phyloP scores from a whole-genome alignment of 2,329 filamentous ascomycete genomes.

The Diaporthe caulivora region DNA sequence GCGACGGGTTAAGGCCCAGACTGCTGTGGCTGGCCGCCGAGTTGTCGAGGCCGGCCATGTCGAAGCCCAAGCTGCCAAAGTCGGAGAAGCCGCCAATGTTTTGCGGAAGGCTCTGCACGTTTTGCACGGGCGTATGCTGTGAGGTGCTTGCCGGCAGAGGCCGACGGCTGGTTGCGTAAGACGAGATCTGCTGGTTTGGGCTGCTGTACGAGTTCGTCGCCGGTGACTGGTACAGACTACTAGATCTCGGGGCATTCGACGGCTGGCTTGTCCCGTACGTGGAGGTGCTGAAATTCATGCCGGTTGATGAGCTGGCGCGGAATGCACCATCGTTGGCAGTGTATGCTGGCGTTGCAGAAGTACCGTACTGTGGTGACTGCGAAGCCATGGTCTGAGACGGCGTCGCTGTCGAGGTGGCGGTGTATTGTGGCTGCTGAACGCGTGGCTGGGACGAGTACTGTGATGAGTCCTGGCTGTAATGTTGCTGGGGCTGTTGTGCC shows the following conservation, averaged over 20 bases:
- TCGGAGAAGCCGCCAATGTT: slow-evolving; percentile 42
- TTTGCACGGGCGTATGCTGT: slow-evolving; percentile 35
- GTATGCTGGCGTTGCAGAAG: slow-evolving; percentile 42
- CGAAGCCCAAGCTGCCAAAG: slow-evolving; percentile 45
- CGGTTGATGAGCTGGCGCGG: slow-evolving; percentile 40
- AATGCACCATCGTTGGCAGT: slow-evolving; percentile 43
- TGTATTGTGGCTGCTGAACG: slow-evolving; percentile 45
- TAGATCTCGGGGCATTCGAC: slow-evolving; percentile 30
- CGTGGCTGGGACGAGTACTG: slow-evolving; percentile 43
- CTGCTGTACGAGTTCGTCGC: slow-evolving; percentile 35
- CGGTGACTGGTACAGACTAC: slow-evolving; percentile 32
- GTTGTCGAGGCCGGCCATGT: slow-evolving; percentile 46
- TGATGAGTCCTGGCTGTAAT: slow-evolving; percentile 36
- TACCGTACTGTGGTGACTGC: slow-evolving; percentile 45
- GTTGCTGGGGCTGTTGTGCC: slow-evolving; percentile 34
- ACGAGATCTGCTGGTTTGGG: slow-evolving; percentile 33
- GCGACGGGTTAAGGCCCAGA: slow-evolving; percentile 43
- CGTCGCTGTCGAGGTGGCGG: slow-evolving; percentile 41
- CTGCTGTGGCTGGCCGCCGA: slow-evolving; percentile 41
- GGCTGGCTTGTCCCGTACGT: slow-evolving; percentile 41
- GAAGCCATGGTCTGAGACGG: slow-evolving; percentile 44
- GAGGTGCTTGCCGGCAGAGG: slow-evolving; percentile 35
- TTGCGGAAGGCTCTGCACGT: slow-evolving; percentile 40
- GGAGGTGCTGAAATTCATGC: slow-evolving; percentile 39
- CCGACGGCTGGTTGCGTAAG: slow-evolving; percentile 36